A percentile compares a stretch with the other conserved stretches of the same genome.
Evolutionary conservation across 140 eudicot species (phyloP).

Genomic region (Ambrosia hybrid): DNA sequence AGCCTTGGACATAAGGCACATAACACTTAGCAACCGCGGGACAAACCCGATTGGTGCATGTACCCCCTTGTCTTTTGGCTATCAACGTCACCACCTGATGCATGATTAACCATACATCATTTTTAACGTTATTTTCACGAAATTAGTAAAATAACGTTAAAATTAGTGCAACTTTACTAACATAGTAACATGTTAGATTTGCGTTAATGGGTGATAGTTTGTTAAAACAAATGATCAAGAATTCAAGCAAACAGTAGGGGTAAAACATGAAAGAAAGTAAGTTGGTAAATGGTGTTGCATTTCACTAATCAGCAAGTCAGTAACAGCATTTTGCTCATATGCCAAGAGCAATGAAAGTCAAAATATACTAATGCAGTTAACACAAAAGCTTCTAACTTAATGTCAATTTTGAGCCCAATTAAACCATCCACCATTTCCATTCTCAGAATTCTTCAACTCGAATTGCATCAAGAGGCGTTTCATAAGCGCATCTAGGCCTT

Average conservation of each 20-base stretch:
- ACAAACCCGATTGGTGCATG: no score
- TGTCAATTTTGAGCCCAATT: not conserved
- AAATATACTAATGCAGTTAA: not conserved
- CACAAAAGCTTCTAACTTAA: slow-evolving; percentile 4
- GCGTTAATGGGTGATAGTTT: not conserved
- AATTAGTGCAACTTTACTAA: no score
- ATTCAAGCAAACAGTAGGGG: not conserved
- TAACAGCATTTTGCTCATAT: not conserved
- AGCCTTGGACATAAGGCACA: no score
- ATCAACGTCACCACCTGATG: no score
- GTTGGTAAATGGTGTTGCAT: not conserved
- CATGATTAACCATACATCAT: no score
- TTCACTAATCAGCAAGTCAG: not conserved
- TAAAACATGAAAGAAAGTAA: slow-evolving; percentile 1
- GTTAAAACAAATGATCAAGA: slow-evolving; percentile 11
- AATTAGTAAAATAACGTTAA: no score
- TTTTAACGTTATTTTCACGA: no score
- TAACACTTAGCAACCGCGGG: no score
- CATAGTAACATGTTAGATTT: not conserved
- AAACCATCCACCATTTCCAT: slow-evolving; percentile 5
- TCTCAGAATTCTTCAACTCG: slow-evolving; percentile 48
- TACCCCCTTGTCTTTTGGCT: no score
- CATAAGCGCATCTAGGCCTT: slow-evolving; percentile 54
- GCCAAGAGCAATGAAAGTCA: not conserved
- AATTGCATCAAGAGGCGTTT: slow-evolving; percentile 43